Base-by-base conservation (phyloP, 345 rosid genomes). In the Rhizophora apiculata region DNA sequence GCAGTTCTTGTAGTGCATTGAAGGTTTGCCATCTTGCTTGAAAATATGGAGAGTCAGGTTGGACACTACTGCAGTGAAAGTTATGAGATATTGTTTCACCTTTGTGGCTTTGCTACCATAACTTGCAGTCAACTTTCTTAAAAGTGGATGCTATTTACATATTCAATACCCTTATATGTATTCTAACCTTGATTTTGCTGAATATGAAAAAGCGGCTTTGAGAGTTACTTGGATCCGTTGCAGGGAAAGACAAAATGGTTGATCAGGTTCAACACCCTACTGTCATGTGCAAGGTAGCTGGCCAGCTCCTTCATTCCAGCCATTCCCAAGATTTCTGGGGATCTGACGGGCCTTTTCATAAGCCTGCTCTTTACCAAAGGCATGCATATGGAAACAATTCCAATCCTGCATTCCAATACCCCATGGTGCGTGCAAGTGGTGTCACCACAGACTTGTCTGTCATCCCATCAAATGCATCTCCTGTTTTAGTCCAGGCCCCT, bases 251-350 rank as follows among this genome's bases (percentile, higher is more conserved):
- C 61, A 76, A 63, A 78, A 92, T 92, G 98, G 91, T 68, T 70
- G 95, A 92, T 85, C 92, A 86, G 75, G 81, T 76, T 72, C 92
- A 82, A 74, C 89, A 87, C 74, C 94, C 94, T 1, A 71, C 82
- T 8, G 73, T 92, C 29, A 74, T 85, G 73, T 92, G 88, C 76
- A 89, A 92, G 86, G 80, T 82, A 67, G 77, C 88, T 64, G 89
- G 94, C 34, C 89, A 88, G 82, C 70, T 84, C 76, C 79, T 79
- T 77, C 84, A 79, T 1, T 76, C 88, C 3, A 63, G 82, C 55
- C 68, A 78, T 72, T 77, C 89, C 21, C 85, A 76, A 36, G 89
- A 86, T 51, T 55, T 69, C 8, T 80, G 65, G 22, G 72, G 77
- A 26, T 74, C 31, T 36, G 84, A 76, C 29, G 86, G 79, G 34